Percentiles rank a stretch among this genome's conserved stretches.
These are phyloP conservation scores for Fusarium secorum DNA, from an alignment of 2,329 filamentous ascomycete genomes.

Conservation along the genomic window DNA sequence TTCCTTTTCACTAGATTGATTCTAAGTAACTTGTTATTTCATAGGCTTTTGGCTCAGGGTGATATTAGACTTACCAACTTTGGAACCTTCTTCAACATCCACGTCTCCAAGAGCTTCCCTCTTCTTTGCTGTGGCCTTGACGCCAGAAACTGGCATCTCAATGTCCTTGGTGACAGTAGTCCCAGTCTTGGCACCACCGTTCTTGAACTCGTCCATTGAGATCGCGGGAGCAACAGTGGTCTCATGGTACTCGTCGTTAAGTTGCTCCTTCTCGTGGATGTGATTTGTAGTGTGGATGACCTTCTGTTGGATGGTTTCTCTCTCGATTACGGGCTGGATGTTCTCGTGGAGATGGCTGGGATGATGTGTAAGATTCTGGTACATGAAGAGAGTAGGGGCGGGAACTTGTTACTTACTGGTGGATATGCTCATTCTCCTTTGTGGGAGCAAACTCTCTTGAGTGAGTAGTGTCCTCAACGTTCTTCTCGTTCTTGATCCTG, in stretches of 20 bases:
- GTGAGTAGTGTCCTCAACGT: constrained; percentile 14
- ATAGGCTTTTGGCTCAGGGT: not conserved
- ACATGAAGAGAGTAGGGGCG: accelerated
- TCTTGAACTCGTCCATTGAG: constrained; percentile 12
- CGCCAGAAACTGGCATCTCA: not conserved
- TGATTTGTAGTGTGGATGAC: constrained; percentile 20
- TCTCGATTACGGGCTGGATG: constrained; percentile 27
- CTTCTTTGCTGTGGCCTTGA: not conserved
- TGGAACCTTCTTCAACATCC: not conserved
- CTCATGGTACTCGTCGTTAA: constrained; percentile 20
- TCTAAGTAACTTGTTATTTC: constrained; percentile 8
- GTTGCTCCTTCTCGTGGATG: constrained; percentile 18
- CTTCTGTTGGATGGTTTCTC: constrained; percentile 26
- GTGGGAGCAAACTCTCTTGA: constrained; percentile 11
- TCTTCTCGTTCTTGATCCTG: constrained; percentile 11
- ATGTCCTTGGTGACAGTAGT: not conserved
- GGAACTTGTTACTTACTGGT: not conserved
- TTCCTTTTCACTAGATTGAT: constrained; percentile 16
- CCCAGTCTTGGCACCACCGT: not conserved
- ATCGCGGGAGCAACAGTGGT: constrained; percentile 12
- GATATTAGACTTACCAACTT: not conserved
- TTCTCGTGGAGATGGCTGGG: constrained; percentile 19
- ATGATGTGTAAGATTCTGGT: not conserved
- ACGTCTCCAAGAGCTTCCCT: not conserved
- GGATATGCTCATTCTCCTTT: constrained; percentile 17